Conservation (phyloP, 2,329 filamentous ascomycete species). For the Apiospora arundinis region DNA sequence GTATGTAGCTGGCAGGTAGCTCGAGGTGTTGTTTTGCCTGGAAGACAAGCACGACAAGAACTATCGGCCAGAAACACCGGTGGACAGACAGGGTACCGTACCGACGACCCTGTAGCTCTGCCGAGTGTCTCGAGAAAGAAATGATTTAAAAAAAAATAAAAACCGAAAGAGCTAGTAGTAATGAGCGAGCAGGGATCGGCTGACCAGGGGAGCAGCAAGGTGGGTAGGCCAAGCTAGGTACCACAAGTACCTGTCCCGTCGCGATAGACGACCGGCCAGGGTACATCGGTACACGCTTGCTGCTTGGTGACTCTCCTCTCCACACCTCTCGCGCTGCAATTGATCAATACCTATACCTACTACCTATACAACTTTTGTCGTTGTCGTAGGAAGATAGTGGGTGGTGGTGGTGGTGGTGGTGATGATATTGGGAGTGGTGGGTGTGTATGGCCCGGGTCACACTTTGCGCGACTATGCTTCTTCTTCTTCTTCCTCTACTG, state of each 20-base stretch:
- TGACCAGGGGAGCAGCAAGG: slow-evolving; percentile 1
- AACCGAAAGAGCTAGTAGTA: slow-evolving; percentile 11
- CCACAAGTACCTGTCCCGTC: slow-evolving; percentile 9
- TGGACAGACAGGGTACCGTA: slow-evolving; percentile 19
- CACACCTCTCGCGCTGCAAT: background rate
- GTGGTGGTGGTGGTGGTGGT: background rate
- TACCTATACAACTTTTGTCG: slow-evolving; percentile 8
- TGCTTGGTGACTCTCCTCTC: background rate
- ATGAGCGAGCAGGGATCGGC: slow-evolving; percentile 16
- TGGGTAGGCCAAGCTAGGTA: slow-evolving; percentile 4
- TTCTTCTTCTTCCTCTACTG: background rate
- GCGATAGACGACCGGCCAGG: background rate
- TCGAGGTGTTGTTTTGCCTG: slow-evolving; percentile 29
- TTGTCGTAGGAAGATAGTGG: background rate
- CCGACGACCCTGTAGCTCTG: slow-evolving; percentile 24
- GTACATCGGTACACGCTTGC: slow-evolving; percentile 6
- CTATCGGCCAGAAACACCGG: slow-evolving; percentile 10
- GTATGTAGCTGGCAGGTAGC: slow-evolving; percentile 20
- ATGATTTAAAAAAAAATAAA: slow-evolving; percentile 12
- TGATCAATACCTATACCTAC: too few relatives aligned
- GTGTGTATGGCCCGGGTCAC: slow-evolving; percentile 2
- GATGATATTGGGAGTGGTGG: background rate
- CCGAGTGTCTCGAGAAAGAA: slow-evolving; percentile 19
- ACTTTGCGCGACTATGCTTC: background rate
- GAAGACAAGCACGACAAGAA: slow-evolving; percentile 10